Conservation (phyloP, 352 stramenopile species). For the Paralagenidium karlingii region DNA sequence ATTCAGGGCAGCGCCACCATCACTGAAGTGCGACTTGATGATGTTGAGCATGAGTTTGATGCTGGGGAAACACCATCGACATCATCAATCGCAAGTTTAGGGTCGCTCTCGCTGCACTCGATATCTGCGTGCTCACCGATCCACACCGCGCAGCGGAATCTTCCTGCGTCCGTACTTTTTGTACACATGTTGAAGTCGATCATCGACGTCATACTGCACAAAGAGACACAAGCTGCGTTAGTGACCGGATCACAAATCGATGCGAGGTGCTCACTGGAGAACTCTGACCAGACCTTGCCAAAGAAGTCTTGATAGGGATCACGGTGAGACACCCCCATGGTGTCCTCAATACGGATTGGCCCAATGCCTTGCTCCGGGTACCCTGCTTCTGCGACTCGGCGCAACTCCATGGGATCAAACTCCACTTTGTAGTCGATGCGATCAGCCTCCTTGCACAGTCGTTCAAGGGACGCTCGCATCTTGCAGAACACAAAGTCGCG, state of each 20-base stretch:
- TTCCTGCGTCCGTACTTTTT: conserved; percentile 58
- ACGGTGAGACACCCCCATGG: conserved; percentile 28
- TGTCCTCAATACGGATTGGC: conserved; percentile 46
- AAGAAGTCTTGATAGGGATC: conserved; percentile 63
- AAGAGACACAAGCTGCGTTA: too few relatives aligned
- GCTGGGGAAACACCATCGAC: conserved; percentile 5
- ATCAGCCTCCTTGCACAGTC: conserved; percentile 52
- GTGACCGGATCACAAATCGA: too few relatives aligned
- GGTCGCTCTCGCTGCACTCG: too few relatives aligned
- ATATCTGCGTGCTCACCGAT: conserved; percentile 32
- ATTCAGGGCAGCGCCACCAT: conserved; percentile 50
- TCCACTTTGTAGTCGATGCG: conserved; percentile 73
- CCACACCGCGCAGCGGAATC: conserved; percentile 56
- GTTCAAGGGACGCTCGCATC: conserved; percentile 46
- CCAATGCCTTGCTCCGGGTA: conserved; percentile 48
- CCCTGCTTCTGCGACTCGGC: conserved; percentile 30
- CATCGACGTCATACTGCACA: conserved; percentile 41
- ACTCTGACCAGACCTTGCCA: conserved; percentile 19
- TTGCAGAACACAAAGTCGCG: conserved; percentile 69
- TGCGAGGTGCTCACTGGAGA: too few relatives aligned
- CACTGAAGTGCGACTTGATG: conserved; percentile 31
- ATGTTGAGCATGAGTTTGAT: conserved; percentile 69
- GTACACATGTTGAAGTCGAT: conserved; percentile 42
- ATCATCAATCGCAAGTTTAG: neutral
- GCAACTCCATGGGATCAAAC: conserved; percentile 43